Evolutionary conservation across 2,329 filamentous ascomycete genomes (phyloP).

Genomic region (Davidsoniella eucalypti): DNA sequence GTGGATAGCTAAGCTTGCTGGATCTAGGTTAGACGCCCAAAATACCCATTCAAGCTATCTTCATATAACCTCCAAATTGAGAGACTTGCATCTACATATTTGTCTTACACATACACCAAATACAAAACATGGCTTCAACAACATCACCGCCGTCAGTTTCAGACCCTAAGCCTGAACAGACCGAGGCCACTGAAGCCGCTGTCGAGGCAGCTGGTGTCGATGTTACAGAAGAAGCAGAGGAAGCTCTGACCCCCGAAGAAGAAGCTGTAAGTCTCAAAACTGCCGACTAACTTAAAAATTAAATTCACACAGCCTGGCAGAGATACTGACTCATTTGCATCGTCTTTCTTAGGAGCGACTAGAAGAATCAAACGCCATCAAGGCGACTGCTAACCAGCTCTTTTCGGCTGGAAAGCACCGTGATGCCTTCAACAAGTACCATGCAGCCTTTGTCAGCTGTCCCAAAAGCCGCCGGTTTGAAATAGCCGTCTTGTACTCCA

Average conservation of each 20-base stretch:
- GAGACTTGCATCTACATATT: no score
- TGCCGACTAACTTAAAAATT: background rate
- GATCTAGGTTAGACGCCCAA: no score
- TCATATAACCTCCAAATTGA: no score
- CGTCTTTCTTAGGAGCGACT: constrained; percentile 39
- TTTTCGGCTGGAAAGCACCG: constrained; percentile 58
- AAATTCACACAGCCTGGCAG: background rate
- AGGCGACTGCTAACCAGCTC: constrained; percentile 61
- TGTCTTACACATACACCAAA: no score
- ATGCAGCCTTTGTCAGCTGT: constrained; percentile 59
- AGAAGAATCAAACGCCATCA: constrained; percentile 53
- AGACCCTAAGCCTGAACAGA: background rate
- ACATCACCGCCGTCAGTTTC: background rate
- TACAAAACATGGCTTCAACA: no score
- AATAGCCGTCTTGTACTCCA: constrained; percentile 70
- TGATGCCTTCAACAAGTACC: constrained; percentile 67
- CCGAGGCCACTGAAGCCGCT: no score
- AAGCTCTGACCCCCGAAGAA: constrained; percentile 36
- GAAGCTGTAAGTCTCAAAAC: constrained; percentile 30
- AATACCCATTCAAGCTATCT: no score
- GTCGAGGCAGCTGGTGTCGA: no score
- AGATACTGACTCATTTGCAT: no score
- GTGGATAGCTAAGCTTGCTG: no score
- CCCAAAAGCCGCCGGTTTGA: constrained; percentile 81
- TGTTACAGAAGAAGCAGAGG: constrained; percentile 12